Conservation (phyloP, 2,329 filamentous ascomycete species). For the Kalmusia sp. region DNA sequence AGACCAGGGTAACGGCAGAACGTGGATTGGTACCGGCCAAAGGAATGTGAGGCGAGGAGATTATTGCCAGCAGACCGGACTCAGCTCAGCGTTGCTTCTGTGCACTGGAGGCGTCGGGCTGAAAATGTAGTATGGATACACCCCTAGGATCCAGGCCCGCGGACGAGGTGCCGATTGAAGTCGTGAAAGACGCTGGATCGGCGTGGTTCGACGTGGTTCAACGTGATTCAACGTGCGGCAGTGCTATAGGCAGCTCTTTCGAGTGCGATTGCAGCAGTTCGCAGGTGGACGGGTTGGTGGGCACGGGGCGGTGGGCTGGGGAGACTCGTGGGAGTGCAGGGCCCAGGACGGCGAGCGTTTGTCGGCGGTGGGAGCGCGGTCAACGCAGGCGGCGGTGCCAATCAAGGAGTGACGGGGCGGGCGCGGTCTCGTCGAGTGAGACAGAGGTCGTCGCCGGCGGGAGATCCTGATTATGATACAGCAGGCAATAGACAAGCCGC, state of each 20-base stretch:
- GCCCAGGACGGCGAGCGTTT: conserved; percentile 18
- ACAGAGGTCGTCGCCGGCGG: conserved; percentile 15
- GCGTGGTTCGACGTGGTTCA: conserved; percentile 7
- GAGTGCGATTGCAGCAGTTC: conserved; percentile 20
- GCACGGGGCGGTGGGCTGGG: neutral
- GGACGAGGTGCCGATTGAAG: conserved; percentile 30
- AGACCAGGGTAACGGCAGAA: conserved; percentile 46
- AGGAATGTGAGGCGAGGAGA: conserved; percentile 47
- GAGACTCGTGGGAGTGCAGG: conserved; percentile 12
- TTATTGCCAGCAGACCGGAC: conserved; percentile 41
- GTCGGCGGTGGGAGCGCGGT: conserved; percentile 12
- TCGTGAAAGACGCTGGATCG: no score
- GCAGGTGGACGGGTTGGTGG: conserved; percentile 4
- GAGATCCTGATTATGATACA: conserved; percentile 39
- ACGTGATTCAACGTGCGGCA: neutral
- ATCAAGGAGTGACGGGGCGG: conserved; percentile 38
- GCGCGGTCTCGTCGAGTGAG: conserved; percentile 18
- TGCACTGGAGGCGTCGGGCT: conserved; percentile 16
- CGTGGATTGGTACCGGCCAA: conserved; percentile 49
- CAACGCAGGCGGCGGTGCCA: conserved; percentile 19
- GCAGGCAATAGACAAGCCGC: conserved; percentile 48
- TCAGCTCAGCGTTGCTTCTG: conserved; percentile 33
- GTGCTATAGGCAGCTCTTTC: conserved; percentile 24
- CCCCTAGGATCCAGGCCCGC: conserved; percentile 35
- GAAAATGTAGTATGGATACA: conserved; percentile 28